Evolutionary conservation across 169 alveolate species (phyloP).

Genomic region (Sarcocystis neurona): DNA sequence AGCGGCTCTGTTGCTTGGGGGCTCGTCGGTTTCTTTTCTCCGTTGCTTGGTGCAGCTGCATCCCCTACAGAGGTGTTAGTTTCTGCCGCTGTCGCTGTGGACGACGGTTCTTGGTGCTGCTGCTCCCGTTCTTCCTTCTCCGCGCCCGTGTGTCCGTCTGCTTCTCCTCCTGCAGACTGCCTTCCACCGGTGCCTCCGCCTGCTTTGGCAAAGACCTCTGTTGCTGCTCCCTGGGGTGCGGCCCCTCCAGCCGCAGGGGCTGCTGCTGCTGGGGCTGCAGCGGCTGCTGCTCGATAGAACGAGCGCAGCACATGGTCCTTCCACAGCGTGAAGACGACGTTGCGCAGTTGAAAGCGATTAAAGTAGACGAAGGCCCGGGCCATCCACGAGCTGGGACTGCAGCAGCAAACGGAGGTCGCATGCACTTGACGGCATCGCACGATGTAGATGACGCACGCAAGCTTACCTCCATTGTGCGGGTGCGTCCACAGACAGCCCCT

Average conservation of each 20-base stretch:
- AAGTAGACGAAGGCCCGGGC: conserved; percentile 29
- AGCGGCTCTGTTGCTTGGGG: too few relatives aligned
- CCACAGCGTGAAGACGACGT: conserved; percentile 12
- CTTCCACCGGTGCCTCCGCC: background rate
- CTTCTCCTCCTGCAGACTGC: background rate
- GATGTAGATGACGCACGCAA: too few relatives aligned
- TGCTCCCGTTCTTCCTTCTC: too few relatives aligned
- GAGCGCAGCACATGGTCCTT: background rate
- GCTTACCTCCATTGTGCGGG: too few relatives aligned
- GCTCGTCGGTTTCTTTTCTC: too few relatives aligned
- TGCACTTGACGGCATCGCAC: background rate
- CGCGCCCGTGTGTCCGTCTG: too few relatives aligned
- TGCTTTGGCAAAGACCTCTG: background rate
- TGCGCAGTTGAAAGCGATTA: conserved; percentile 10
- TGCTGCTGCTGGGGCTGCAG: background rate
- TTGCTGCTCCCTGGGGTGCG: background rate
- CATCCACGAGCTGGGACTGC: conserved; percentile 10
- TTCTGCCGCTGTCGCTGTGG: too few relatives aligned
- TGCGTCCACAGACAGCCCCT: too few relatives aligned
- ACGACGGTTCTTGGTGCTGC: too few relatives aligned
- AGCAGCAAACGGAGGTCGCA: background rate
- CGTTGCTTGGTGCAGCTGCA: too few relatives aligned
- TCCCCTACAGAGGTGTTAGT: too few relatives aligned
- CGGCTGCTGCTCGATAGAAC: background rate
- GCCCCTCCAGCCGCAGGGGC: too few relatives aligned